A percentile compares a stretch with the other conserved stretches of the same genome.
phyloP scores from a whole-genome alignment of 2,329 filamentous ascomycete genomes.

The Teratosphaeria zuluensis region DNA sequence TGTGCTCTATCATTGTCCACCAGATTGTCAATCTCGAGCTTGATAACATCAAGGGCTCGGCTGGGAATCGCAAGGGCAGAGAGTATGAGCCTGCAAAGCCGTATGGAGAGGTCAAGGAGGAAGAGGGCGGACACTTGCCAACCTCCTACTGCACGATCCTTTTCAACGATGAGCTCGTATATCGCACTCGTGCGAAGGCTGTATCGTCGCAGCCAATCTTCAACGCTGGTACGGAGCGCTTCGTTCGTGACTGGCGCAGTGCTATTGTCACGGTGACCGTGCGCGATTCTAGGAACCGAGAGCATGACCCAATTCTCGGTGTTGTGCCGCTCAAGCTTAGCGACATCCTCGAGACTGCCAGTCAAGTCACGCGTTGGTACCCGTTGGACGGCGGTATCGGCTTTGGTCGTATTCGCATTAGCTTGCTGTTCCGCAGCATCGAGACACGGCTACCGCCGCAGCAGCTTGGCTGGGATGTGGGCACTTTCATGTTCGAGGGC shows the following conservation, averaged over 20 bases:
- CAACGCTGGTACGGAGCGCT: constrained; percentile 89
- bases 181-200: constrained; percentile 90
- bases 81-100: constrained; percentile 84
- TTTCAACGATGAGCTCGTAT: constrained; percentile 78
- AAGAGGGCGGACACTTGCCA: constrained; percentile 68
- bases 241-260: constrained; percentile 87
- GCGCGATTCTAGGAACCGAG: constrained; percentile 75
- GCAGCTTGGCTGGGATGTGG: constrained; percentile 89
- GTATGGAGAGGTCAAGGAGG: constrained; percentile 78
- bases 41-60: constrained; percentile 78
- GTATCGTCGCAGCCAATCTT: constrained; percentile 93
- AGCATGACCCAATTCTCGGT: constrained; percentile 91
- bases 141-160: constrained; percentile 91
- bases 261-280: constrained; percentile 79
- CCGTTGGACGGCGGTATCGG: constrained; percentile 89
- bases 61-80: constrained; percentile 68
- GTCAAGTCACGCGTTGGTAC: constrained; percentile 85
- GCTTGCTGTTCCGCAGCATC: constrained; percentile 78
- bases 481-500: constrained; percentile 80
- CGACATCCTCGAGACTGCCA: constrained; percentile 78
- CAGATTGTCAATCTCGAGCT: constrained; percentile 93
- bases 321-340: constrained; percentile 82
- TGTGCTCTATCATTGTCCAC: constrained; percentile 78
- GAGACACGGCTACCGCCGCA: constrained; percentile 76
- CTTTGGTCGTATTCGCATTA: constrained; percentile 82